Conservation (phyloP, 1,139 yeast genomes). For the Kazachstania sp. region DNA sequence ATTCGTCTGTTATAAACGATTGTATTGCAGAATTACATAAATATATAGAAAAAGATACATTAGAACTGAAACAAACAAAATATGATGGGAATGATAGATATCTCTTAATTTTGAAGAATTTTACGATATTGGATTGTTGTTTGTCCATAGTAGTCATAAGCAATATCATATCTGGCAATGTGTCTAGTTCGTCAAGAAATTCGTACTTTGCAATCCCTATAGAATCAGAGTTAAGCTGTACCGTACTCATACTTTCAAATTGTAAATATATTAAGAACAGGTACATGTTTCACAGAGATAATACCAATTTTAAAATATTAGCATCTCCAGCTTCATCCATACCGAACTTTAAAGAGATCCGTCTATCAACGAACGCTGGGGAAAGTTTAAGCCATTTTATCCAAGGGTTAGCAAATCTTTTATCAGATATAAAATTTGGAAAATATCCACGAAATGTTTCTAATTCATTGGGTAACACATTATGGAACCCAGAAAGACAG, state of each 20-base stretch:
- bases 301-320: neutral
- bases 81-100: neutral
- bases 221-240: constrained; percentile 13
- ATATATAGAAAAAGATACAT: constrained; percentile 12
- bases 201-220: constrained; percentile 12
- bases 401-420: constrained; percentile 6
- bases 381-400: constrained; percentile 8
- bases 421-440: constrained; percentile 13
- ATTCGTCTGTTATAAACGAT: constrained; percentile 4
- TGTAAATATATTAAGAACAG: constrained; percentile 2
- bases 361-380: neutral
- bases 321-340: neutral
- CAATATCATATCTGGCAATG: constrained; percentile 12
- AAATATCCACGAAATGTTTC: constrained; percentile 9
- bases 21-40: constrained; percentile 13
- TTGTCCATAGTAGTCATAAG: constrained; percentile 17
- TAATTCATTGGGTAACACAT: constrained; percentile 7
- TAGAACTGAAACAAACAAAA: constrained; percentile 6
- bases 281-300: neutral
- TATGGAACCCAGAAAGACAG: constrained; percentile 5
- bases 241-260: constrained; percentile 13
- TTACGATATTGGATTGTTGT: constrained; percentile 21
- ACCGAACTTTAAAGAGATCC: constrained; percentile 8
- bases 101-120: constrained; percentile 11
- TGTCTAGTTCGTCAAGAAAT: constrained; percentile 7